A percentile compares a stretch with the other conserved stretches of the same genome.
phyloP scores from a whole-genome alignment of 345 rosid genomes.

The Rhodomyrtus tomentosa region DNA sequence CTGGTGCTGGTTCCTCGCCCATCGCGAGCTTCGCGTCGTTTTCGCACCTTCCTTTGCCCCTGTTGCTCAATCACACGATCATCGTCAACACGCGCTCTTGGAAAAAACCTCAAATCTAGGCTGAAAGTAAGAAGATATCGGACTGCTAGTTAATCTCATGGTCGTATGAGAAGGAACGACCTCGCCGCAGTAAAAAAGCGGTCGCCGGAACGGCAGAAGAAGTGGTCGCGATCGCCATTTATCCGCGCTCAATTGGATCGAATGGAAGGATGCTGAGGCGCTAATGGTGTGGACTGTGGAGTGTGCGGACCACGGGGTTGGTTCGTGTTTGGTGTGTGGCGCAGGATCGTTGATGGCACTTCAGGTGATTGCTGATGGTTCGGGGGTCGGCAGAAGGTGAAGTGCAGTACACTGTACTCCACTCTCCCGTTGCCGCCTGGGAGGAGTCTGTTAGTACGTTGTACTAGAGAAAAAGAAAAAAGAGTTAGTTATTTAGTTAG shows the following conservation, averaged over 20 bases:
- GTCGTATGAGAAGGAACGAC: not conserved
- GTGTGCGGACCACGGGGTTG: no score
- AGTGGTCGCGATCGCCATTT: not conserved
- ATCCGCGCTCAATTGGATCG: not conserved
- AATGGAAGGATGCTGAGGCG: not conserved
- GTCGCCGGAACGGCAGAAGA: not conserved
- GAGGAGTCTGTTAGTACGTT: no score
- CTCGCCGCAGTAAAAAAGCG: not conserved
- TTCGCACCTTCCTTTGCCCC: not conserved
- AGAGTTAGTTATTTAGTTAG: no score
- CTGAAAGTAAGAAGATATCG: not conserved
- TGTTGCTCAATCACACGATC: not conserved
- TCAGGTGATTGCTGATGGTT: no score
- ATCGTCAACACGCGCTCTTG: not conserved
- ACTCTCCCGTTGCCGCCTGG: no score
- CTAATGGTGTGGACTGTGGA: not conserved
- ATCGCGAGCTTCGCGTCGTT: not conserved
- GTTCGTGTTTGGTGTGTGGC: no score
- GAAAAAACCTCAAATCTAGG: not conserved
- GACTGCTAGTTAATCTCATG: not conserved
- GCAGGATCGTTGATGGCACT: no score
- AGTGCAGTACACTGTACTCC: no score
- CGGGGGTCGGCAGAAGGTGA: no score
- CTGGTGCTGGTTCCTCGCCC: not conserved
- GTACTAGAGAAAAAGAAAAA: no score